Conservation (phyloP, 2,329 filamentous ascomycete species). For the Fusarium anguioides region DNA sequence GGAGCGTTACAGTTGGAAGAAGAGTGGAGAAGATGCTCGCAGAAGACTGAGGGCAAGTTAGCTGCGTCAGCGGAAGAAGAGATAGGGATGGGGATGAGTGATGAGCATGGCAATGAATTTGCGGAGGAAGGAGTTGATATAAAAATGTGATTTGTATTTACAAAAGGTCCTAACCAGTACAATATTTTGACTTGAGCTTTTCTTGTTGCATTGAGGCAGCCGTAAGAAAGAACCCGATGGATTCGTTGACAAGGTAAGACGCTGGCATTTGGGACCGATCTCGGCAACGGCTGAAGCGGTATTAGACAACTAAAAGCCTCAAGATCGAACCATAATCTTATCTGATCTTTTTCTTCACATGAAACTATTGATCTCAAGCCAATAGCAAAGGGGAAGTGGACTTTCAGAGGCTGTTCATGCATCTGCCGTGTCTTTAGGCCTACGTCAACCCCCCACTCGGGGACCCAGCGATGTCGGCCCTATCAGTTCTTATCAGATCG, state of each 20-base stretch:
- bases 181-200: not conserved
- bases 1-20: conserved; percentile 53
- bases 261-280: not conserved
- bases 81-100: not conserved
- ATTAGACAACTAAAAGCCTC: not conserved
- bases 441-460: conserved; percentile 15
- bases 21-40: conserved; percentile 47
- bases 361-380: not conserved
- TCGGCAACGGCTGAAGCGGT: not conserved
- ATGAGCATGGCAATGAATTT: not conserved
- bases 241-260: not conserved
- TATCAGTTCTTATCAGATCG: conserved; percentile 15
- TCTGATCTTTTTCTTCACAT: not conserved
- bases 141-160: not conserved
- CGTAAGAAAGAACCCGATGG: not conserved
- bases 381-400: not conserved
- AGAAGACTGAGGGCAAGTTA: conserved; percentile 11
- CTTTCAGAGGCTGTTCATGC: not conserved
- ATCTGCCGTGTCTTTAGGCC: not conserved
- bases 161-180: not conserved
- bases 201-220: not conserved
- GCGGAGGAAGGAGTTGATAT: not conserved
- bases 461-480: conserved; percentile 22
- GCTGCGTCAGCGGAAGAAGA: not conserved
- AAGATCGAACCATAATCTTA: not conserved